Evolutionary conservation across 225 moss, liverwort and hornwort species (phyloP).

Genomic region (Takakia lepidozioides): DNA sequence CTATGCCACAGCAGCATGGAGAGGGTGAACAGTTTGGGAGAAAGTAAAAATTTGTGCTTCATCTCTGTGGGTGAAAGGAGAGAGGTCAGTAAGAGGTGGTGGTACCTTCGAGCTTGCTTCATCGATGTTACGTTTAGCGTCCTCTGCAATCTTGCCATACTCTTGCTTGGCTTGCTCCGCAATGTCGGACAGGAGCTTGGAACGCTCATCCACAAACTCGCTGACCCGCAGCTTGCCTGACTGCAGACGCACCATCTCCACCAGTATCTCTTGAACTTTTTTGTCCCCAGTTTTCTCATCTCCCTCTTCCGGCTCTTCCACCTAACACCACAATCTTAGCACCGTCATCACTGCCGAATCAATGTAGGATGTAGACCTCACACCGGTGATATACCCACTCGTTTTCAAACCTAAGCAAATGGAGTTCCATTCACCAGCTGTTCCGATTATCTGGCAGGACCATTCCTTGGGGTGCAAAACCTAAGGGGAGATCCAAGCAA

Average conservation of each 20-base stretch:
- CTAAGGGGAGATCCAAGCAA: too few relatives aligned
- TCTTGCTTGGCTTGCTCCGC: slow-evolving; percentile 87
- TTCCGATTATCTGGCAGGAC: too few relatives aligned
- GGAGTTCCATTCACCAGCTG: too few relatives aligned
- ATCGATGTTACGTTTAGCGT: slow-evolving; percentile 80
- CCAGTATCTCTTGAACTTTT: slow-evolving; percentile 75
- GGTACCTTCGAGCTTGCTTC: slow-evolving; percentile 91
- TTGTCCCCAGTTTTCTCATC: slow-evolving; percentile 45
- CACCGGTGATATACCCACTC: too few relatives aligned
- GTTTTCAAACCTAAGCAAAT: too few relatives aligned
- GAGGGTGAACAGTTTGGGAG: too few relatives aligned
- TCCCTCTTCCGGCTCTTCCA: slow-evolving; percentile 29
- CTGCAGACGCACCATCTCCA: slow-evolving; percentile 79
- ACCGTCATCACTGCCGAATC: too few relatives aligned
- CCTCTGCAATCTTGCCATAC: slow-evolving; percentile 74
- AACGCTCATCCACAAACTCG: slow-evolving; percentile 85
- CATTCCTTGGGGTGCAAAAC: too few relatives aligned
- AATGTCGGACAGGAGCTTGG: slow-evolving; percentile 79
- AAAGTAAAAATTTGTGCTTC: too few relatives aligned
- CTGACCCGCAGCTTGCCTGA: slow-evolving; percentile 74
- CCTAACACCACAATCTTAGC: slow-evolving; percentile 11
- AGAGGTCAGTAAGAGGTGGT: background rate
- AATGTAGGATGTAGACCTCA: too few relatives aligned
- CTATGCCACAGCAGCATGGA: too few relatives aligned
- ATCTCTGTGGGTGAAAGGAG: background rate